phyloP scores from a whole-genome alignment of 2,329 filamentous ascomycete genomes.

The Sporothrix schenckii region DNA sequence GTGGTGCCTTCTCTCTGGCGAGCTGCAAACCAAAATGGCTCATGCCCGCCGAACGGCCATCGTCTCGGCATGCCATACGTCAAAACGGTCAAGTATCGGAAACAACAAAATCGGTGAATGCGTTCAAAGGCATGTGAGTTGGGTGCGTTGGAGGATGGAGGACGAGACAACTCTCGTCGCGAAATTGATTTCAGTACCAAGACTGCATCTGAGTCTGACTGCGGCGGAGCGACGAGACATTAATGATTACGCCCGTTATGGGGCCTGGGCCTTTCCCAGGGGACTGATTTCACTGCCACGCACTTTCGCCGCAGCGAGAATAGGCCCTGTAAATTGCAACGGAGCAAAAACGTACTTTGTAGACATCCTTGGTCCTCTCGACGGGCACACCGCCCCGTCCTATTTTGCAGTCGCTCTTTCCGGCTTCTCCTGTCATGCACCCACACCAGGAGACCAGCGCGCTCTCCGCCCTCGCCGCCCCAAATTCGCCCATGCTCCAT shows the following conservation, averaged over 20 bases:
- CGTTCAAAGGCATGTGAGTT: no score
- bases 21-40: background rate
- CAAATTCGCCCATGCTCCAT: conserved; percentile 14
- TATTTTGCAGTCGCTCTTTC: conserved; percentile 2
- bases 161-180: background rate
- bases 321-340: background rate
- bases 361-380: no score
- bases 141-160: background rate
- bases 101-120: background rate
- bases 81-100: conserved; percentile 17
- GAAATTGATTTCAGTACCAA: background rate
- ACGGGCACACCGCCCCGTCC: conserved; percentile 10
- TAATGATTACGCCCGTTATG: background rate
- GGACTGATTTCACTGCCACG: conserved; percentile 11
- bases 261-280: no score
- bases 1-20: background rate
- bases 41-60: background rate
- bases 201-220: background rate
- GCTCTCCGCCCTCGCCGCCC: background rate
- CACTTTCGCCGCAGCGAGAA: background rate
- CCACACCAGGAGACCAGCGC: background rate
- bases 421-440: conserved; percentile 21
- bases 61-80: background rate
- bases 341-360: background rate
- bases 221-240: conserved; percentile 14